Evolutionary conservation across 768 basidiomycete genomes (phyloP), one percentile per base, ranked within the genome.

Genomic region (Clitopilus passeckerianus): DNA sequence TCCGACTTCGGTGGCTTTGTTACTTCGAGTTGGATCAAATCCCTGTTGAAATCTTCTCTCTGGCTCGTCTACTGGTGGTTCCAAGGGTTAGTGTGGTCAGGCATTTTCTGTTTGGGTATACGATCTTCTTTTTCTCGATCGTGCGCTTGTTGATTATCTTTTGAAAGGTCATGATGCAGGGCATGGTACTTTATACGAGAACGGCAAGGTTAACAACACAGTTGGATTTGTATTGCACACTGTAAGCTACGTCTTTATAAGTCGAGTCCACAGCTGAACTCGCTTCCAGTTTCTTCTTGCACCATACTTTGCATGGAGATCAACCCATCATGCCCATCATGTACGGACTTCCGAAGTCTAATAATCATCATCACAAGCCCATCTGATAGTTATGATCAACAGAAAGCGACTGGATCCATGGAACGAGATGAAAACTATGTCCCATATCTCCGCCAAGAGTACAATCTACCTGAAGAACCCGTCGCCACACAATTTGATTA

Each of bases 391-490:
- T 30, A 41, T n/a, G 37, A 3, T 27, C 6, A 43, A n/a, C 55
- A 80, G 78, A 79, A 78, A 75, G 86, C 86, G 63, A 87, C 89
- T 58, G 83, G 83, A 43, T 89, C 88, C 0, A 88, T 90, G 72
- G 87, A 88, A 66, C 75, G 85, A 16, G 90, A 93, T 65, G 88
- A 91, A 69, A 90, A 90, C 63, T 88, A 85, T 59, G 82, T 89
- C 5, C 87, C 86, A 50, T 75, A 78, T 58, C 71, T 72, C 56
- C 74, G 73, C 37, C 72, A 71, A 57, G 72, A 76, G 59, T 78
- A 70, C 60, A 71, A 72, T 24, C 68, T 82, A 5, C 80, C 81
- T 0, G 64, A 72, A 5, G 71, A 75, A 61, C 68, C 68, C 53
- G 66, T 64, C 23, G 76, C 76, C 2, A 75, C 72, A 1, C 71